Evolutionary conservation across 2,329 filamentous ascomycete species (phyloP), one percentile per base, ranked within the genome.

Genomic region (Paecilomyces fulvus): DNA sequence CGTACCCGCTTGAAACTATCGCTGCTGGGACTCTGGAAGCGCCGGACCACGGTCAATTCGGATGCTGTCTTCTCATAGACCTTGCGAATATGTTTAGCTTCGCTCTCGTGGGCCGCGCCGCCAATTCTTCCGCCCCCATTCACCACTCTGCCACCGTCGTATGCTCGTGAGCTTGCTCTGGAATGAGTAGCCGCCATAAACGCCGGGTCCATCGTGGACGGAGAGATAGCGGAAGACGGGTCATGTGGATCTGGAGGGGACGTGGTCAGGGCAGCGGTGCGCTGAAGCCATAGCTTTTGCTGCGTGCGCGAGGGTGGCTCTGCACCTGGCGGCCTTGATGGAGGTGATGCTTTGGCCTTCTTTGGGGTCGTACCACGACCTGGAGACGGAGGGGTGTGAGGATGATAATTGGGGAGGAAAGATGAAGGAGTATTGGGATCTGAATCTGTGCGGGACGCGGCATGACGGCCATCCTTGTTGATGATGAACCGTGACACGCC

Each of bases 221-320:
- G 68, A 20, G 74, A 64, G 0, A 64, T 63, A 20, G 65, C 60
- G 2, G 69, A 52, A 4, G 70, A 58, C 8, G 67, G 60, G 23
- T 70, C 71, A 64, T 73, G 70, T 12, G 62, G 58, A 57, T 75
- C 73, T 3, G 73, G 73, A 17, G 75, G 73, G 4, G 75, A 77
- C 51, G 74, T 75, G 30, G 75, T 75, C 14, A 76, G 63, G 10
- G 73, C 67, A 23, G 75, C 74, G 10, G 75, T 76, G 50, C 75
- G 71, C 57, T 78, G 75, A 48, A 78, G 67, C 72, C 76, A 77
- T 11, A 78, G 69, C 58, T 76, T 77, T 60, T 78, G 76, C 59
- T 78, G 75, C 3, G 76, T 78, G 52, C 76, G 70, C n/a, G 76
- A 78, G 17, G 67, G 69, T 6, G 71, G 67, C 52, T 75, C 72